Conservation (phyloP, 2,329 filamentous ascomycete species). For the Dissoconium aciculare region DNA sequence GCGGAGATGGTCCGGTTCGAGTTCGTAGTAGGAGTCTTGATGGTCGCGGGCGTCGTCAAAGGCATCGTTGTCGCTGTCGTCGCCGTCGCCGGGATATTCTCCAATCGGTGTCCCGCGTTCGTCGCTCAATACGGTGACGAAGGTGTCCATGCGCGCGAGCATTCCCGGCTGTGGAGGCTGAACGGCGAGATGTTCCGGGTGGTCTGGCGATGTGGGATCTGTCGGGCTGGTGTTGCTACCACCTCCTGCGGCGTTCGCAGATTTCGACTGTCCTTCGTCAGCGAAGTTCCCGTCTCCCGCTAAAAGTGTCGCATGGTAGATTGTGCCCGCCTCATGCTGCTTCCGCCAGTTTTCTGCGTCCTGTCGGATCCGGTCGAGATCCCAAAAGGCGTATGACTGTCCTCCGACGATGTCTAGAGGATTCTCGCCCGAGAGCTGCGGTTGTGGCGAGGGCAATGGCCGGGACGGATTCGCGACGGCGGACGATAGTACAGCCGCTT, state of each 20-base stretch:
- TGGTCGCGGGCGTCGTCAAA: conserved; percentile 29
- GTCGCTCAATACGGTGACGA: conserved; percentile 43
- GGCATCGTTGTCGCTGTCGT: conserved; percentile 33
- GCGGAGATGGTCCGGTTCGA: too few relatives aligned
- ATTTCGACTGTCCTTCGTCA: too few relatives aligned
- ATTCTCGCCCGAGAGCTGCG: conserved; percentile 2
- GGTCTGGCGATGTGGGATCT: conserved; percentile 9
- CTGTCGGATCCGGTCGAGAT: conserved; percentile 23
- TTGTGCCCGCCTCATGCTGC: too few relatives aligned
- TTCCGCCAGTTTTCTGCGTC: conserved; percentile 11
- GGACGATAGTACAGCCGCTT: too few relatives aligned
- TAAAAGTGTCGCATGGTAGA: too few relatives aligned
- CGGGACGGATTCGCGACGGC: conserved; percentile 3
- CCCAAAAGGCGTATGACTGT: conserved; percentile 41
- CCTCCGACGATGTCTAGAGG: conserved; percentile 23
- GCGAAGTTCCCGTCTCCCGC: too few relatives aligned
- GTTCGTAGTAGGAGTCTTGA: conserved; percentile 13
- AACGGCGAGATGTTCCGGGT: conserved; percentile 11
- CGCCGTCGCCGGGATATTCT: too few relatives aligned
- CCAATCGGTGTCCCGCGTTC: too few relatives aligned
- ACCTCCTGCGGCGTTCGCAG: too few relatives aligned
- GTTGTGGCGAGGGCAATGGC: conserved; percentile 5
- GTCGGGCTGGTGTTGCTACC: too few relatives aligned
- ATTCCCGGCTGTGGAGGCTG: conserved; percentile 15
- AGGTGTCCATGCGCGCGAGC: conserved; percentile 29